phyloP scores from a whole-genome alignment of 352 stramenopile genomes.

The Elongisporangium prolatum region DNA sequence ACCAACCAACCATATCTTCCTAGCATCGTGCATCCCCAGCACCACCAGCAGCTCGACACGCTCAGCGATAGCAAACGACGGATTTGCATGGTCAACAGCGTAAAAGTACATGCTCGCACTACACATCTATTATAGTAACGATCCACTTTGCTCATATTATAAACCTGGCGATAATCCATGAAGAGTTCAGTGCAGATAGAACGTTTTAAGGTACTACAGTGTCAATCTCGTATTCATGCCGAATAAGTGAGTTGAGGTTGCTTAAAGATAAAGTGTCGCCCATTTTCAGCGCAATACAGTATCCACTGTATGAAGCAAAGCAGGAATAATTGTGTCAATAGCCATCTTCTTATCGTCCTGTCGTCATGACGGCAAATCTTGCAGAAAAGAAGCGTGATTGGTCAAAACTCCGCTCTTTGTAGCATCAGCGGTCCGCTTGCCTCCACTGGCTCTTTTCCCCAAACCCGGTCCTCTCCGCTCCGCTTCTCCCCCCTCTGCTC shows the following conservation, averaged over 20 bases:
- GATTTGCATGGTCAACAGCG: too few relatives aligned
- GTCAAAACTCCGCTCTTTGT: background rate
- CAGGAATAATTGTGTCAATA: background rate
- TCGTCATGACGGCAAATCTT: background rate
- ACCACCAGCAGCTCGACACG: background rate
- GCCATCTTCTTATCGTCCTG: background rate
- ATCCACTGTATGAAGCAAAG: background rate
- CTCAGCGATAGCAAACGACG: background rate
- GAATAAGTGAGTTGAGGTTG: background rate
- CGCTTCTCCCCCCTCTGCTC: background rate
- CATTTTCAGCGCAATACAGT: background rate
- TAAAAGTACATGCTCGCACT: too few relatives aligned
- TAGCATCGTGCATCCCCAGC: too few relatives aligned
- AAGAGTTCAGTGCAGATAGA: background rate
- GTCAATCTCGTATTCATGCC: background rate
- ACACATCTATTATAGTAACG: too few relatives aligned
- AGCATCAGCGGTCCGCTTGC: background rate
- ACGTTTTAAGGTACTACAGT: too few relatives aligned
- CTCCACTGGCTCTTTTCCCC: background rate
- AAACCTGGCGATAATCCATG: background rate
- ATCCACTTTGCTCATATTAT: too few relatives aligned
- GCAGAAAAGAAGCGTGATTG: background rate
- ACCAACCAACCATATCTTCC: too few relatives aligned
- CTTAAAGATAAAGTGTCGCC: background rate
- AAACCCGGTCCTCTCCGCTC: background rate